Base-by-base conservation (phyloP, 2,329 filamentous ascomycete species). In the Clarireedia monteithiana region DNA sequence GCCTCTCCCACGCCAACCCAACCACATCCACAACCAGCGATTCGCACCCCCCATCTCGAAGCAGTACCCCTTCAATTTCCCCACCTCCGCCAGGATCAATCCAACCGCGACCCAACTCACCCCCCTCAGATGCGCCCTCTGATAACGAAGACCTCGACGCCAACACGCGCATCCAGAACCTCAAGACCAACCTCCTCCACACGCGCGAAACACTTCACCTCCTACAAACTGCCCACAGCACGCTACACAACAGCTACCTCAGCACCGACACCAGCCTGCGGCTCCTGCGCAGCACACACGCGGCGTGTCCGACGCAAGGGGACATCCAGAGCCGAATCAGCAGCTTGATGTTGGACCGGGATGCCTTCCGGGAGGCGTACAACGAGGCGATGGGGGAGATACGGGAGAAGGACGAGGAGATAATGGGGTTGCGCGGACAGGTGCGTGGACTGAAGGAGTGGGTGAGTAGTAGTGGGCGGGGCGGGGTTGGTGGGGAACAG, bases 381-480 rank as follows among this genome's bases (percentile, higher is more conserved):
- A 77, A 77, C 48, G 69, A 72, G 57, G 68, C 78, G 50, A 71
- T 74, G 59, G 70, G 71, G 6, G 73, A 79, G 59, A 62, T 80
- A 10, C 69, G 71, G 15, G 73, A 71, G 51, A 72, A 74, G n/a
- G 82, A 86, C 53, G 77, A 79, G 24, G 81, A 85, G 69, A 75
- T 81, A 4, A 70, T 73, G 23, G 72, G 73, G 49, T 70, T 86
- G 58, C 71, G 79, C 53, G 73, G 74, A 3, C 85, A 89, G 69
- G 77, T 89, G 0, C 70, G 81, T 9, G 84, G 84, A 2, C 72
- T 89, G 58, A 89, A 89, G 74, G 82, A 83, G 63, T 88, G 81
- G 73, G 85, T 89, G 56, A 87, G 85, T 64, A 81, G 78, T 23
- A 82, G 80, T 60, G 87, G 85, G 9, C 74, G 83, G 34, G 75